Conservation (phyloP, 225 moss, liverwort and hornwort species). For the Physcomitrellopsis africana region DNA sequence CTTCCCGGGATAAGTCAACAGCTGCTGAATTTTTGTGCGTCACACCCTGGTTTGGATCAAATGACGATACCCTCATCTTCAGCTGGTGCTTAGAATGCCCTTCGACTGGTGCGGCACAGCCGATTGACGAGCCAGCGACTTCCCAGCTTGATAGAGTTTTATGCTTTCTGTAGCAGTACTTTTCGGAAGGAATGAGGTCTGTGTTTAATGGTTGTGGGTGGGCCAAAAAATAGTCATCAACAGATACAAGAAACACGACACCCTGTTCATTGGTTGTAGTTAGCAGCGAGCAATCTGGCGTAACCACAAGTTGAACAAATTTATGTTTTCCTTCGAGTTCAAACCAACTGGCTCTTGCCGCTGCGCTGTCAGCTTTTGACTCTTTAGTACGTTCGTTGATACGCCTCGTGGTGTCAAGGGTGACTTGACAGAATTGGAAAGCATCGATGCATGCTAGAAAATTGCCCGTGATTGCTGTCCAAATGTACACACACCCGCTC, state of each 20-base stretch:
- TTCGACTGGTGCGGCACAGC: slow-evolving; percentile 26
- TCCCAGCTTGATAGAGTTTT: slow-evolving; percentile 58
- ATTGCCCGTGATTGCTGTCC: slow-evolving; percentile 56
- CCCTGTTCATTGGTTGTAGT: slow-evolving; percentile 58
- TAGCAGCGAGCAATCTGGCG: slow-evolving; percentile 61
- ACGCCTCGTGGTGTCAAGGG: not conserved
- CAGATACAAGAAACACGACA: slow-evolving; percentile 58
- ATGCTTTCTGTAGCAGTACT: slow-evolving; percentile 12
- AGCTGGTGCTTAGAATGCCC: slow-evolving; percentile 13
- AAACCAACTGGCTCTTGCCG: not conserved
- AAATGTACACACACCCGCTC: slow-evolving; percentile 59
- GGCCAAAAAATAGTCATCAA: slow-evolving; percentile 56
- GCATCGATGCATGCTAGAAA: slow-evolving; percentile 62
- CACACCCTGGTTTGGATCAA: slow-evolving; percentile 13
- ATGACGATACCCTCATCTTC: slow-evolving; percentile 14
- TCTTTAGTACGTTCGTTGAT: not conserved
- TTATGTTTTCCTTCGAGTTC: slow-evolving; percentile 19
- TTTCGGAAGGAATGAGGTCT: slow-evolving; percentile 11
- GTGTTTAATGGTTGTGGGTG: slow-evolving; percentile 9
- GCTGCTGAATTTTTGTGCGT: not conserved
- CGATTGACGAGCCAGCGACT: slow-evolving; percentile 61
- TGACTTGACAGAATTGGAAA: slow-evolving; percentile 50
- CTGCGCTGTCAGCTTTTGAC: not conserved
- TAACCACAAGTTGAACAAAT: slow-evolving; percentile 47
- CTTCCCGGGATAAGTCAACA: not conserved